Evolutionary conservation across 2,329 filamentous ascomycete species (phyloP).

Genomic region (Aspergillus neotritici): DNA sequence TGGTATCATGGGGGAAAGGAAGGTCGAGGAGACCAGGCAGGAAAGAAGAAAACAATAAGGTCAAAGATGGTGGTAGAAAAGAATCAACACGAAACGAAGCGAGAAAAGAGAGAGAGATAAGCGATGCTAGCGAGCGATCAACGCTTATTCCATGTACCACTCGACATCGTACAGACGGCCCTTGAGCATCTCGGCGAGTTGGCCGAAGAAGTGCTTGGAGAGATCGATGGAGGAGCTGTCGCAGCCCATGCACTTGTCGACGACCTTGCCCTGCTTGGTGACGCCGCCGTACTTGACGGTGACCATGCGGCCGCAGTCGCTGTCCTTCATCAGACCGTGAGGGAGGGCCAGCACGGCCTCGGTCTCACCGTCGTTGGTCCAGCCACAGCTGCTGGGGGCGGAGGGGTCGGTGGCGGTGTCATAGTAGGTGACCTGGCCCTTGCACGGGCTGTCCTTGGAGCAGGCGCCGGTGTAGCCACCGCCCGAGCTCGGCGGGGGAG

Average conservation of each 20-base stretch:
- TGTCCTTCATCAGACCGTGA: conserved; percentile 60
- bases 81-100: conserved; percentile 5
- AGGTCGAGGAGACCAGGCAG: background rate
- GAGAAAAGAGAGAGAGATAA: conserved; percentile 17
- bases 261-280: conserved; percentile 54
- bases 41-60: background rate
- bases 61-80: conserved; percentile 2
- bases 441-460: conserved; percentile 23
- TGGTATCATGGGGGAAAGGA: background rate
- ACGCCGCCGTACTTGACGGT: conserved; percentile 58
- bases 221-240: conserved; percentile 53
- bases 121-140: conserved; percentile 13
- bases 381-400: conserved; percentile 52
- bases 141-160: conserved; percentile 37
- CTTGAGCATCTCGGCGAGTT: conserved; percentile 37
- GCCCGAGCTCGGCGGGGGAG: conserved; percentile 17
- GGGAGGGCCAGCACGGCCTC: conserved; percentile 67
- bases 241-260: conserved; percentile 74
- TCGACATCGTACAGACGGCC: conserved; percentile 41
- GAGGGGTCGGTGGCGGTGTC: conserved; percentile 57
- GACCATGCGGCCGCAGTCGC: conserved; percentile 64
- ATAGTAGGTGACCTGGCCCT: conserved; percentile 72
- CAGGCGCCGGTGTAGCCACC: conserved; percentile 21
- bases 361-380: conserved; percentile 50
- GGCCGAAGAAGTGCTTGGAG: conserved; percentile 51